Percentiles rank a stretch among this genome's conserved stretches.
These are phyloP conservation scores for Alternaria longipes DNA, from an alignment of 2,329 filamentous ascomycete genomes.

Conservation along the genomic window DNA sequence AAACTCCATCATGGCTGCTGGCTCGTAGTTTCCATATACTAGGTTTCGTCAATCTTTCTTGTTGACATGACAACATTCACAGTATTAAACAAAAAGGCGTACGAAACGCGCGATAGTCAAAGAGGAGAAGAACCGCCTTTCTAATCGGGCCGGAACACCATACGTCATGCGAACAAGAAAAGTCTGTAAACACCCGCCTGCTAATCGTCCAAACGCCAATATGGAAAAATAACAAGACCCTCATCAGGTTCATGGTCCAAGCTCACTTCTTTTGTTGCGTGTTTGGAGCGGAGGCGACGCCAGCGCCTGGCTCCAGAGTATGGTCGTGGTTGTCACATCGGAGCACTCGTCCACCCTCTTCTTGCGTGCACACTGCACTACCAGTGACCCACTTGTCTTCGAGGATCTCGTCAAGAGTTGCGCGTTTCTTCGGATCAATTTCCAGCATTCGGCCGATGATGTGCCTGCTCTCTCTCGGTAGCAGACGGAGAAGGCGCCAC, in stretches of 20 bases:
- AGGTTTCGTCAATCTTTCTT: not conserved
- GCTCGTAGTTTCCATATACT: slow-evolving; percentile 1
- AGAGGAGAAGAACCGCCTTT: slow-evolving; percentile 6
- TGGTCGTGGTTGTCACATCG: slow-evolving; percentile 82
- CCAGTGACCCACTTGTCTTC: slow-evolving; percentile 90
- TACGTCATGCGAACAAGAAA: slow-evolving; percentile 13
- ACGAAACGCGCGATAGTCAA: slow-evolving; percentile 2
- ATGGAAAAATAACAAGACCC: slow-evolving; percentile 4
- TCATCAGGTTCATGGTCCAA: not conserved
- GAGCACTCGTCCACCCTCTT: slow-evolving; percentile 76
- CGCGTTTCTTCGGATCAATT: slow-evolving; percentile 82
- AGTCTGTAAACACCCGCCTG: slow-evolving; percentile 12
- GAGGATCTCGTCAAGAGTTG: slow-evolving; percentile 85
- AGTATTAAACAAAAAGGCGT: slow-evolving; percentile 6
- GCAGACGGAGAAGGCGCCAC: slow-evolving; percentile 84
- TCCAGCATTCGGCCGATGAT: slow-evolving; percentile 94
- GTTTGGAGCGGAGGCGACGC: slow-evolving; percentile 39
- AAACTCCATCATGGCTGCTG: slow-evolving; percentile 5
- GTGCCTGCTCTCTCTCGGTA: slow-evolving; percentile 88
- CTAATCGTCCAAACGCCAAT: slow-evolving; percentile 10
- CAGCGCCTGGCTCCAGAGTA: slow-evolving; percentile 74
- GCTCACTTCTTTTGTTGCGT: slow-evolving; percentile 49
- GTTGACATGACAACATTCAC: slow-evolving; percentile 3
- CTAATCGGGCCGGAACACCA: slow-evolving; percentile 12
- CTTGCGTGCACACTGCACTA: slow-evolving; percentile 81